These are phyloP conservation scores for Thelephora ganbajun DNA, from an alignment of 768 basidiomycete species.

Conservation along the genomic window DNA sequence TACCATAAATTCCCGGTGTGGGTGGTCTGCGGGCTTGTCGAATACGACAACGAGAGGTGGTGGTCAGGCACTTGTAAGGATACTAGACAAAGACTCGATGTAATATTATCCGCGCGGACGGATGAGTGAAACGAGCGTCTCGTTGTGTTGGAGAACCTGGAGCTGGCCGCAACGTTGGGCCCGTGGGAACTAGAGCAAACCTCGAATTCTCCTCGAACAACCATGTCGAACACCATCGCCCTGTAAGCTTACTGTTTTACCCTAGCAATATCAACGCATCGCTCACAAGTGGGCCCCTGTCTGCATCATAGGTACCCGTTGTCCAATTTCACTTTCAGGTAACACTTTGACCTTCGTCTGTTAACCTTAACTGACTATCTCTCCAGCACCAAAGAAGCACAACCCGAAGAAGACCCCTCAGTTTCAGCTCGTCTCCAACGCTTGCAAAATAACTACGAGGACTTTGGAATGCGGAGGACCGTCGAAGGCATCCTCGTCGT, in stretches of 20 bases:
- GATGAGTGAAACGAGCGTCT: too few relatives aligned
- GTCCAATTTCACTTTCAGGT: conserved; percentile 91
- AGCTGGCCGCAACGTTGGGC: too few relatives aligned
- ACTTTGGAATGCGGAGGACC: conserved; percentile 91
- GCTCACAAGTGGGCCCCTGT: neutral
- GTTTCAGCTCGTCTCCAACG: conserved; percentile 90
- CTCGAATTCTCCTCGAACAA: neutral
- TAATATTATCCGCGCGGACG: too few relatives aligned
- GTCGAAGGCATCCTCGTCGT: conserved; percentile 86
- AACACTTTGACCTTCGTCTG: conserved; percentile 5
- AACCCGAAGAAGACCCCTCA: conserved; percentile 94
- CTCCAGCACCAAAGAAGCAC: conserved; percentile 82
- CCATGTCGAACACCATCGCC: conserved; percentile 40
- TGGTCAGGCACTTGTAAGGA: too few relatives aligned
- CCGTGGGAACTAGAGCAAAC: too few relatives aligned
- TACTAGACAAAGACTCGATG: too few relatives aligned
- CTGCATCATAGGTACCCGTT: conserved; percentile 52
- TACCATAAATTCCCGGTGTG: too few relatives aligned
- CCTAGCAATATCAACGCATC: neutral
- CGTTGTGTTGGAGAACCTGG: too few relatives aligned
- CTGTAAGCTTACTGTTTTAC: conserved; percentile 20
- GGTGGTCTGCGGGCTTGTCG: too few relatives aligned
- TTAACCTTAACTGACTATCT: neutral
- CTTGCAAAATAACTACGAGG: conserved; percentile 92
- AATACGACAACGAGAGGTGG: too few relatives aligned